A percentile compares a stretch with the other conserved stretches of the same genome.
Conservation (phyloP, 257 asterid species). For the Nicotiana undulata region DNA sequence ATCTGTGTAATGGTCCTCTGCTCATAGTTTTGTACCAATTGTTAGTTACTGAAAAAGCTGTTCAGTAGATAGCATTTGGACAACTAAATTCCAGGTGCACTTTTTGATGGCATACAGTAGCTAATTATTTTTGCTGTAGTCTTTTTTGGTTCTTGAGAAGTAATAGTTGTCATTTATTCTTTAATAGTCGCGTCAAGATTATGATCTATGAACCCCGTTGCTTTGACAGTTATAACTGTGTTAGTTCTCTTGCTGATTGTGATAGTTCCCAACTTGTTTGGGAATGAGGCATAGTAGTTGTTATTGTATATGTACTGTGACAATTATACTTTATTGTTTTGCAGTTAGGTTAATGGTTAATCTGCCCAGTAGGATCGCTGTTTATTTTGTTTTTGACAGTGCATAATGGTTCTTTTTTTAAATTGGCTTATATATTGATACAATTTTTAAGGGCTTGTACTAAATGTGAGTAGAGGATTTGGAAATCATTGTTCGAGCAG, state of each 20-base stretch:
- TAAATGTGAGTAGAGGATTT: neutral
- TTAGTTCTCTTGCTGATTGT: neutral
- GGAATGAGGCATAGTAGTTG: too few species aligned
- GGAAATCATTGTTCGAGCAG: neutral
- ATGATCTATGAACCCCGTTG: neutral
- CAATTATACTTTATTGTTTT: neutral
- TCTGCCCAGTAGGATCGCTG: neutral
- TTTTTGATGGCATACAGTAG: neutral
- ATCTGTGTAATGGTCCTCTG: neutral
- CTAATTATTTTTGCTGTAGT: neutral
- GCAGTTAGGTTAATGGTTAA: neutral
- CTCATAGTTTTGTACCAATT: neutral
- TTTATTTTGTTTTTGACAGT: neutral
- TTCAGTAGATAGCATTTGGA: neutral
- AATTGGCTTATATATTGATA: neutral
- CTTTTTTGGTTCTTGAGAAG: neutral
- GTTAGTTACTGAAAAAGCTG: neutral
- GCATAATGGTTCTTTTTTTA: neutral
- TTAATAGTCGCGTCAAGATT: neutral
- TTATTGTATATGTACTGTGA: neutral
- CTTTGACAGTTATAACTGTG: neutral
- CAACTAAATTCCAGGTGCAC: neutral
- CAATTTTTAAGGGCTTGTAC: neutral
- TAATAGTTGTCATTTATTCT: neutral
- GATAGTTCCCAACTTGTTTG: neutral